Base-by-base conservation (phyloP, 2,329 filamentous ascomycete species). In the Monosporascus sp. region DNA sequence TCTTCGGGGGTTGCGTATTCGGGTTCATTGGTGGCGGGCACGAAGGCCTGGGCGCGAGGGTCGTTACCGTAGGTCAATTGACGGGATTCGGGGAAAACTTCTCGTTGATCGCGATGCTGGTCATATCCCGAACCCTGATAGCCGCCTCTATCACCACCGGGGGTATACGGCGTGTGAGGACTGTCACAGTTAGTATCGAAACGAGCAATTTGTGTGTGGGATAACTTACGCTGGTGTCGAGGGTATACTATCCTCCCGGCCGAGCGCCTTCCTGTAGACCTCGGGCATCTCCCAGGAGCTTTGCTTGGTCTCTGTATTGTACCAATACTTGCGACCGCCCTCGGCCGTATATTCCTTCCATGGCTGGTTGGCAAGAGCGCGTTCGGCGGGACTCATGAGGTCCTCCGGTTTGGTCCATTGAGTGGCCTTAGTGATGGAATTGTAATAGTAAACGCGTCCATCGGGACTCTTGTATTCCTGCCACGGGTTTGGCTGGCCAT, bases 211-310 rank as follows among this genome's bases (percentile, higher is more conserved):
- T 3, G 18, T 9, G 5, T 24, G 6, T 27, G 20, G 37, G 35
- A 44, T 35, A 22, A 62, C 73, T 64, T 66, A 77, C 72, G 66
- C 67, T 52, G 78, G 72, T 27, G 75, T 73, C 14, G 70, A 68
- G 3, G 77, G 70, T 15, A 74, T 70, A 46, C 66, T 69, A 41
- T 77, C 76, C 58, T 83, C 81, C 49, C 31, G 31, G 31, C 85
- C 85, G 53, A 92, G 76, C 55, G 89, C 88, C 62, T 80, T 80
- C 66, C 89, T 90, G 73, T 92, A 92, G 57, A 75, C 83, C 52
- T 90, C 88, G 52, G 94, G 94, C 81, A 96, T 92, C 65, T 92
- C 88, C 94, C 94, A 99, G 35, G 89, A 90, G 69, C 91, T 97
- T 74, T 91, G 82, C 72, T 93, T 92, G 45, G 89, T 92, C 71